Evolutionary conservation across 2,329 filamentous ascomycete species (phyloP).

Genomic region (Hypoxylon sp.): DNA sequence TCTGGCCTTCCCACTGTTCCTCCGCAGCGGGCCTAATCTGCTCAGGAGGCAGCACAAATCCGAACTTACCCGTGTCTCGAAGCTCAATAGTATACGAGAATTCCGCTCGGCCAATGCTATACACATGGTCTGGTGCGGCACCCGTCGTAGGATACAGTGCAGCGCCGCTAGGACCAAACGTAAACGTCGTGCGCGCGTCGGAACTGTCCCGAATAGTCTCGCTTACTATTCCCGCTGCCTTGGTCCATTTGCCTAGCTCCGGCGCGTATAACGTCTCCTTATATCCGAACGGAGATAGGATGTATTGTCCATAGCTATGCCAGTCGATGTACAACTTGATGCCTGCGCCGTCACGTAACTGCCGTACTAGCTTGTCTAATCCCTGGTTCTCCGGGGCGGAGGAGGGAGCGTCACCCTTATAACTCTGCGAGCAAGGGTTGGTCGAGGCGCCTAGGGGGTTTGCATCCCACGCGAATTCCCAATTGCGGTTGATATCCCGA

Average conservation of each 20-base stretch:
- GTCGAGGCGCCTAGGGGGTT: conserved; percentile 62
- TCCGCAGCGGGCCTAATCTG: conserved; percentile 47
- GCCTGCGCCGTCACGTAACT: conserved; percentile 57
- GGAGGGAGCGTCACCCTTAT: conserved; percentile 58
- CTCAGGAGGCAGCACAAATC: conserved; percentile 50
- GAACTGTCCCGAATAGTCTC: conserved; percentile 55
- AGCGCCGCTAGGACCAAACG: conserved; percentile 49
- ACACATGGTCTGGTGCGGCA: conserved; percentile 48
- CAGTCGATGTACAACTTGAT: conserved; percentile 71
- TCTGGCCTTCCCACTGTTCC: conserved; percentile 56
- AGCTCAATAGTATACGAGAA: conserved; percentile 52
- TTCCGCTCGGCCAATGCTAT: conserved; percentile 46
- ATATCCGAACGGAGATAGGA: conserved; percentile 70
- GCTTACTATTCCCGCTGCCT: conserved; percentile 54
- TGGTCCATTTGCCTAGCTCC: conserved; percentile 60
- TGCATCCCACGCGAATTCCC: conserved; percentile 65
- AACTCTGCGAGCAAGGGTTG: conserved; percentile 64
- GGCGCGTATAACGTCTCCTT: conserved; percentile 62
- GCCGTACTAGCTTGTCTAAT: conserved; percentile 56
- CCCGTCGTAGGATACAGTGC: conserved; percentile 49
- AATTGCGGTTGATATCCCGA: conserved; percentile 69
- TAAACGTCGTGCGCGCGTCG: conserved; percentile 44
- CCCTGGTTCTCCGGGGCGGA: conserved; percentile 64
- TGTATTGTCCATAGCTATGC: conserved; percentile 70
- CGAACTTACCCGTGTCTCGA: conserved; percentile 46